These are phyloP conservation scores for Kewa caespitosa DNA, from an alignment of 179 eudicot genomes.

Conservation along the genomic window DNA sequence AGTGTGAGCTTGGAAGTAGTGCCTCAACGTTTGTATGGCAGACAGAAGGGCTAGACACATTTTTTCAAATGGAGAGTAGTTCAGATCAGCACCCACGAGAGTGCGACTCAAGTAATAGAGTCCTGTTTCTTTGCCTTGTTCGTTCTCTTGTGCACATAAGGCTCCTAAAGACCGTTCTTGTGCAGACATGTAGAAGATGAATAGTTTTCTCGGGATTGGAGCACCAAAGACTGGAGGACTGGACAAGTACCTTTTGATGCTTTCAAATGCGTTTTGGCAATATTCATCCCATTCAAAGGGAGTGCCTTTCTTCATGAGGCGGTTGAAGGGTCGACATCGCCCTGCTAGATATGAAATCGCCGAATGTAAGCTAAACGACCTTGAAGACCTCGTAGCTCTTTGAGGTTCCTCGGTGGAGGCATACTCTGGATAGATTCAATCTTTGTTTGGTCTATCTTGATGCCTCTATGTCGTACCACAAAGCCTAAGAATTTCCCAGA, in stretches of 20 bases:
- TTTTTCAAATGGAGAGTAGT: conserved; percentile 2
- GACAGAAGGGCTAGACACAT: conserved; percentile 17
- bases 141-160: conserved; percentile 11
- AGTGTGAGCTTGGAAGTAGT: conserved; percentile 16
- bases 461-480: conserved; percentile 5
- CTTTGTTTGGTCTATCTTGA: conserved; percentile 1
- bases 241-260: conserved; percentile 1
- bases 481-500: conserved; percentile 13
- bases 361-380: conserved; percentile 11
- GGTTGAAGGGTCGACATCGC: conserved; percentile 1
- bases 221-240: not conserved
- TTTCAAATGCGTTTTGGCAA: not conserved
- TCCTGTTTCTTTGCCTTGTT: not conserved
- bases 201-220: not conserved
- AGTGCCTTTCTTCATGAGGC: not conserved
- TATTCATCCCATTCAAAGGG: conserved; percentile 15
- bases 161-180: not conserved
- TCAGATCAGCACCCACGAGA: conserved; percentile 1
- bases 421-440: not conserved
- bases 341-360: not conserved
- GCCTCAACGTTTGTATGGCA: conserved; percentile 13
- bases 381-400: conserved; percentile 9
- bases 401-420: not conserved
- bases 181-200: not conserved
- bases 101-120: conserved; percentile 7